phyloP scores from a whole-genome alignment of 2,329 filamentous ascomycete genomes.

The Paraphaeosphaeria sporulosa region DNA sequence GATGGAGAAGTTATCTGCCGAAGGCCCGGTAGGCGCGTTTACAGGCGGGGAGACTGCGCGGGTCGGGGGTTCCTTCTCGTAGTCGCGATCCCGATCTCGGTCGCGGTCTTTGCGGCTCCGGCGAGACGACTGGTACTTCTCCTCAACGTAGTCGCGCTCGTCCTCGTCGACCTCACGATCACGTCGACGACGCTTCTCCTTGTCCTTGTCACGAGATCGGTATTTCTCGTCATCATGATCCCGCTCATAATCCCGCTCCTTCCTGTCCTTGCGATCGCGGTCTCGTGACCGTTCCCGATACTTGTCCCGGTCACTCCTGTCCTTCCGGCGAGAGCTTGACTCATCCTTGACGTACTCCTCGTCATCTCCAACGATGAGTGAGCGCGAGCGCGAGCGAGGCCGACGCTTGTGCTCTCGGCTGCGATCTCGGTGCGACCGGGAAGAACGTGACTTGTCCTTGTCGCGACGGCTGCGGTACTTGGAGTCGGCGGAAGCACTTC shows the following conservation, averaged over 20 bases:
- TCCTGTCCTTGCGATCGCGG: conserved; percentile 60
- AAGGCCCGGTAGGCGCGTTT: conserved; percentile 46
- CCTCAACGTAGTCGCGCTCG: conserved; percentile 48
- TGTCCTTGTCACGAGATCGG: conserved; percentile 44
- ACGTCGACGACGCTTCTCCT: conserved; percentile 59
- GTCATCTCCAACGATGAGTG: conserved; percentile 38
- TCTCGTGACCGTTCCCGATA: conserved; percentile 38
- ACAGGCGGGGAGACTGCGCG: conserved; percentile 40
- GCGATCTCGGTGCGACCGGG: conserved; percentile 56
- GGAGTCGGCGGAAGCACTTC: conserved; percentile 69
- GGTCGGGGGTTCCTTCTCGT: conserved; percentile 26
- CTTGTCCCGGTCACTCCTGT: conserved; percentile 47
- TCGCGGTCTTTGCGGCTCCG: conserved; percentile 55
- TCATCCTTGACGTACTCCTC: conserved; percentile 42
- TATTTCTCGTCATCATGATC: conserved; percentile 52
- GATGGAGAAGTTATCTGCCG: conserved; percentile 59
- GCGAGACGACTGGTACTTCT: conserved; percentile 51
- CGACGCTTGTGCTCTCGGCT: conserved; percentile 55
- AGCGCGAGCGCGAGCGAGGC: conserved; percentile 52
- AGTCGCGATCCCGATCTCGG: conserved; percentile 43
- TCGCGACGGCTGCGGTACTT: conserved; percentile 66
- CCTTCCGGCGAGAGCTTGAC: conserved; percentile 44
- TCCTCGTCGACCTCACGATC: conserved; percentile 52
- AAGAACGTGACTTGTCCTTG: conserved; percentile 53
- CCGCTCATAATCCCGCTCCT: conserved; percentile 60